phyloP scores from a whole-genome alignment of 305 asterid species.

The Vinca major region DNA sequence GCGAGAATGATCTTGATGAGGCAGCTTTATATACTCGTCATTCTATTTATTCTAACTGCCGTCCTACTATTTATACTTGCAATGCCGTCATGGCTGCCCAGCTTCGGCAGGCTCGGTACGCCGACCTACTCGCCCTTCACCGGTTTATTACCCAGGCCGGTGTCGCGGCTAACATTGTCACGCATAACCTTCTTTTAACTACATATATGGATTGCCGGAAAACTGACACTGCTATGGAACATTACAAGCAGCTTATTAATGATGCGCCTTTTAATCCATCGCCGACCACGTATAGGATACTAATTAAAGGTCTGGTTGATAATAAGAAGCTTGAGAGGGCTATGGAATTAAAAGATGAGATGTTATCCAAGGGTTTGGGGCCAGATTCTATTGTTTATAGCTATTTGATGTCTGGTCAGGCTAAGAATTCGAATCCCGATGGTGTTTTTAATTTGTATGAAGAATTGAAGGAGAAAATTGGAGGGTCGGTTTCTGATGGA shows the following conservation, averaged over 20 bases:
- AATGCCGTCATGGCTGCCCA: constrained; percentile 76
- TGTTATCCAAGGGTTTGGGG: constrained; percentile 49
- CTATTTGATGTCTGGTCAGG: constrained; percentile 70
- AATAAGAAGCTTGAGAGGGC: constrained; percentile 51
- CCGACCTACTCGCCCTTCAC: constrained; percentile 80
- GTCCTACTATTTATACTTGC: constrained; percentile 75
- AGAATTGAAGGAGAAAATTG: constrained; percentile 69
- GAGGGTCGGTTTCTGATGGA: constrained; percentile 53
- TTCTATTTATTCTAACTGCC: constrained; percentile 77
- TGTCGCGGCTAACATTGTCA: constrained; percentile 61
- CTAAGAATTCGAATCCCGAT: constrained; percentile 43
- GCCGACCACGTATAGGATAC: constrained; percentile 59
- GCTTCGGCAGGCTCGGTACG: constrained; percentile 60
- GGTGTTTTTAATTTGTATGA: constrained; percentile 59
- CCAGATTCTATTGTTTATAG: constrained; percentile 62
- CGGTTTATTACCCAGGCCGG: constrained; percentile 91
- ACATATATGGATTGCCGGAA: constrained; percentile 79
- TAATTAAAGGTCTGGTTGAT: constrained; percentile 71
- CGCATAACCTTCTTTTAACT: constrained; percentile 63
- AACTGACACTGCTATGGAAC: constrained; percentile 79
- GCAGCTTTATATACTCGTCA: constrained; percentile 87
- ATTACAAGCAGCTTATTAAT: constrained; percentile 61
- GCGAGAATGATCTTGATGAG: constrained; percentile 81
- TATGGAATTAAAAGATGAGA: constrained; percentile 52
- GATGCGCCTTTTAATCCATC: constrained; percentile 71